These are phyloP conservation scores for Blepharisma stoltei DNA, from an alignment of 73 alveolate species.

Conservation along the genomic window DNA sequence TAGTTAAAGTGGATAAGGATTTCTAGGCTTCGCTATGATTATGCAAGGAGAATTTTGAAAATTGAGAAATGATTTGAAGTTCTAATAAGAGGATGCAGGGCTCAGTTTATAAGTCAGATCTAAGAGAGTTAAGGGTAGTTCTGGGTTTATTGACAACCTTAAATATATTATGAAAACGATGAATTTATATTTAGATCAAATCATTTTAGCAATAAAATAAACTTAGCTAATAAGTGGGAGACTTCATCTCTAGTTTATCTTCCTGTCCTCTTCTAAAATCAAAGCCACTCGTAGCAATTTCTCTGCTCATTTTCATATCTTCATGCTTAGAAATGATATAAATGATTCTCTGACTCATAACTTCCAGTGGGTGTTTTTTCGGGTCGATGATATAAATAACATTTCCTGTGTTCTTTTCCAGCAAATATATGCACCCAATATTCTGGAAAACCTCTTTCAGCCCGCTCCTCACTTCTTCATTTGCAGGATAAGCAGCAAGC, in stretches of 20 bases:
- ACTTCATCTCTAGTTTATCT: background rate
- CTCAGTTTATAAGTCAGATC: no score
- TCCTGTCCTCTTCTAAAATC: slow-evolving; percentile 16
- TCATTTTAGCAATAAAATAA: background rate
- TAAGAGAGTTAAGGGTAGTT: no score
- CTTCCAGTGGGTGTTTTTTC: slow-evolving; percentile 29
- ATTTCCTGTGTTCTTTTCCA: slow-evolving; percentile 15
- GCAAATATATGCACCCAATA: slow-evolving; percentile 27
- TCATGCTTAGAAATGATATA: slow-evolving; percentile 2
- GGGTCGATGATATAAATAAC: slow-evolving; percentile 25
- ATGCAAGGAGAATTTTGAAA: no score
- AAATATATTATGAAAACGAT: no score
- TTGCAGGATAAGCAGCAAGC: background rate
- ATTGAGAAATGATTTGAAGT: no score
- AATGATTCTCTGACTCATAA: background rate
- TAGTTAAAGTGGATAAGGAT: no score
- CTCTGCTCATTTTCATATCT: slow-evolving; percentile 3
- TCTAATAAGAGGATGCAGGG: no score
- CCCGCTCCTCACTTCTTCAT: background rate
- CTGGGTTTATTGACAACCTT: no score
- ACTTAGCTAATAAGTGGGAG: background rate
- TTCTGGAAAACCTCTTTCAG: slow-evolving; percentile 10
- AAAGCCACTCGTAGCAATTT: background rate
- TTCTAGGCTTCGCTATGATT: no score
- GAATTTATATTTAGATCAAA: no score